Percentiles rank a stretch among this genome's conserved stretches.
Evolutionary conservation across 768 basidiomycete species (phyloP).

Genomic region (Solioccasus polychromus): DNA sequence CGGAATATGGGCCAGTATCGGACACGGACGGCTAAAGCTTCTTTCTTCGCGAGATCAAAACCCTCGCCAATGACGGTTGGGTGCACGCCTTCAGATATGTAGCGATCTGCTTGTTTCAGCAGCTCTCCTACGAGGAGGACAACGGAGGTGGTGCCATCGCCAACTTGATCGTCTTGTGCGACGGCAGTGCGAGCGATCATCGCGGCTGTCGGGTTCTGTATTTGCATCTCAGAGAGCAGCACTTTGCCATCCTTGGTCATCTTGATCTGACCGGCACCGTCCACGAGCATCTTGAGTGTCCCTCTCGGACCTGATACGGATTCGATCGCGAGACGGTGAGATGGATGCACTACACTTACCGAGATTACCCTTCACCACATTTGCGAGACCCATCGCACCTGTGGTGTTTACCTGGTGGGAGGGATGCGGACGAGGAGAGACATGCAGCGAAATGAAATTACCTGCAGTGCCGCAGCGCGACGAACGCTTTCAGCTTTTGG

Average conservation of each 20-base stretch:
- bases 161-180: constrained; percentile 98
- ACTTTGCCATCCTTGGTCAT: constrained; percentile 99
- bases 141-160: constrained; percentile 97
- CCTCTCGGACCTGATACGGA: constrained; percentile 78
- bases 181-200: constrained; percentile 99
- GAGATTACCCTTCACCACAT: constrained; percentile 95
- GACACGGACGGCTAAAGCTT: constrained; percentile 72
- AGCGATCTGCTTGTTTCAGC: constrained; percentile 96
- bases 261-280: constrained; percentile 97
- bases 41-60: constrained; percentile 97
- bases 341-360: constrained; percentile 49
- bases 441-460: constrained; percentile 31
- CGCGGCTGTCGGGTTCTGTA: constrained; percentile 97
- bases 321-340: constrained; percentile 23
- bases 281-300: constrained; percentile 99
- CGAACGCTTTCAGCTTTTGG: constrained; percentile 94
- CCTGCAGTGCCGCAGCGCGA: constrained; percentile 89
- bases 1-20: constrained; percentile 10
- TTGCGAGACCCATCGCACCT: constrained; percentile 96
- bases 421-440: constrained; percentile 20
- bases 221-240: constrained; percentile 98
- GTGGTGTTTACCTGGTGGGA: constrained; percentile 75
- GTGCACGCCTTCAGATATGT: constrained; percentile 97
- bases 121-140: constrained; percentile 94
- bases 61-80: constrained; percentile 94